These are phyloP conservation scores for Avicennia marina DNA, from an alignment of 257 asterid species.

Conservation along the genomic window DNA sequence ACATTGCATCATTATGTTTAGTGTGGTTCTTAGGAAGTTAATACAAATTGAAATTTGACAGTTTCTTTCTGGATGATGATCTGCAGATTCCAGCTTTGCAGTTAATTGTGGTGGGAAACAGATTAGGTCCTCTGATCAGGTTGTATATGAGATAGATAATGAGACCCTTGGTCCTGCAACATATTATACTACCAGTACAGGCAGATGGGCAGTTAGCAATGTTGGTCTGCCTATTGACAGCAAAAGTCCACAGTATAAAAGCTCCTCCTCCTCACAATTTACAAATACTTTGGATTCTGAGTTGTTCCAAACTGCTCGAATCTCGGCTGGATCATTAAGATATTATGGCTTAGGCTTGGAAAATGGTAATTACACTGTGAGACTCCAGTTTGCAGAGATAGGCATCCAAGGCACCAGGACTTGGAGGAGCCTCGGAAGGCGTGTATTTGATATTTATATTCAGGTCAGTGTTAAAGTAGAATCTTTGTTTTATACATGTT, in stretches of 20 bases:
- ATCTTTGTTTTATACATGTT: neutral
- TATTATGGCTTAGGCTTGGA: constrained; percentile 80
- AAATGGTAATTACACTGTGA: constrained; percentile 75
- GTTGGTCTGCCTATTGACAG: constrained; percentile 44
- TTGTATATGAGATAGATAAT: constrained; percentile 43
- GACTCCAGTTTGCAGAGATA: constrained; percentile 65
- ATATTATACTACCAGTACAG: constrained; percentile 26
- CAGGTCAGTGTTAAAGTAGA: constrained; percentile 55
- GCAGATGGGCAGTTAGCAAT: constrained; percentile 81
- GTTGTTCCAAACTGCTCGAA: constrained; percentile 54
- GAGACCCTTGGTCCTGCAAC: constrained; percentile 73
- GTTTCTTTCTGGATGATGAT: constrained; percentile 10
- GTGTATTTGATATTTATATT: constrained; percentile 66
- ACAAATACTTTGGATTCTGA: constrained; percentile 58
- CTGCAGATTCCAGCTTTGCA: constrained; percentile 62
- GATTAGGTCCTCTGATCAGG: constrained; percentile 32
- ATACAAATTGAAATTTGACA: neutral
- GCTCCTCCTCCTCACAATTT: constrained; percentile 31
- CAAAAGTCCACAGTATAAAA: constrained; percentile 22
- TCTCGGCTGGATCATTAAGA: constrained; percentile 81
- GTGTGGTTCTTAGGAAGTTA: too few species aligned
- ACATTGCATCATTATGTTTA: too few species aligned
- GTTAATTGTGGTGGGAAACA: constrained; percentile 66
- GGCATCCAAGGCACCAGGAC: constrained; percentile 29
- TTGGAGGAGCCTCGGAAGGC: constrained; percentile 68